Percentiles rank a stretch among this genome's conserved stretches.
phyloP scores from a whole-genome alignment of 75 land plant species.

The Picea sitchensis region DNA sequence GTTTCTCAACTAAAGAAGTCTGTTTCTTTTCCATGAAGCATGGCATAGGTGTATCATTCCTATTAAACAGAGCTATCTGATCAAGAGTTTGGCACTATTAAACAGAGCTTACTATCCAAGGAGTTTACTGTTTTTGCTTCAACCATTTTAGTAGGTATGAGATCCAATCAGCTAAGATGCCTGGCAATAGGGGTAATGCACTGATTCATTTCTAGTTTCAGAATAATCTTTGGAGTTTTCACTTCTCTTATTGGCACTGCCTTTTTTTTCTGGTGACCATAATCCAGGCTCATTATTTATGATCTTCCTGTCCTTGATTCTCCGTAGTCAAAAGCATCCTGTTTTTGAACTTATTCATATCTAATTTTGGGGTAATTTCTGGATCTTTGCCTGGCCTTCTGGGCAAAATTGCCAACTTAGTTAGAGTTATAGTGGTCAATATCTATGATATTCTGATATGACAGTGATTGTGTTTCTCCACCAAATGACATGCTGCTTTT shows the following conservation, averaged over 20 bases:
- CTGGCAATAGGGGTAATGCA: neutral
- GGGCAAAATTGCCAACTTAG: neutral
- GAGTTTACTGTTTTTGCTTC: neutral
- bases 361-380: too few species aligned
- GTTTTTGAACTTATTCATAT: too few species aligned
- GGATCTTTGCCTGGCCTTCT: too few species aligned
- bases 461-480: neutral
- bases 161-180: neutral
- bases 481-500: neutral
- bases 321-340: neutral
- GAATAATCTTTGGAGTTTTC: too few species aligned
- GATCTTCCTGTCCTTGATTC: neutral
- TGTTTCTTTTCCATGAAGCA: neutral
- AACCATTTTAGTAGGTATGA: neutral
- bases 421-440: neutral
- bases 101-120: neutral
- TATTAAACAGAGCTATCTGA: neutral
- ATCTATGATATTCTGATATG: neutral
- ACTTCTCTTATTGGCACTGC: neutral
- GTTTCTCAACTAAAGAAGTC: neutral
- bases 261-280: neutral
- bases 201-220: neutral
- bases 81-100: neutral
- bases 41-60: neutral
- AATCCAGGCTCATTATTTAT: neutral